phyloP scores from a whole-genome alignment of 257 asterid species.

The Lavandula angustifolia region DNA sequence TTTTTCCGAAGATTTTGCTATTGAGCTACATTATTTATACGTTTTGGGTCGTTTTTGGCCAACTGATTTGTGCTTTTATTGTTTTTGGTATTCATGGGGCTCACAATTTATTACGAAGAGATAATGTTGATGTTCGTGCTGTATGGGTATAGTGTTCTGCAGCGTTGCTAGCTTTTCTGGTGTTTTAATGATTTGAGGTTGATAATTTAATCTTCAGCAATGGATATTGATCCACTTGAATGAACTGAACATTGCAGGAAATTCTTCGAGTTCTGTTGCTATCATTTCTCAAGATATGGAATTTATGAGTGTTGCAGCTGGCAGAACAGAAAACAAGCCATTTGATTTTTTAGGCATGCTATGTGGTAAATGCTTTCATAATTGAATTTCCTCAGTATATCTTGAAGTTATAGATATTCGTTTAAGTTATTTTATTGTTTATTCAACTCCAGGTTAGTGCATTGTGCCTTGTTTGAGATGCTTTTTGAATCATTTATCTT shows the following conservation, averaged over 20 bases:
- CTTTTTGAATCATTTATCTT: background rate
- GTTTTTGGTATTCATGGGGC: background rate
- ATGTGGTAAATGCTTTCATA: conserved; percentile 1
- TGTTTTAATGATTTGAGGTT: conserved; percentile 8
- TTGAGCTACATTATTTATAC: background rate
- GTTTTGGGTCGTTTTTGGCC: conserved; percentile 10
- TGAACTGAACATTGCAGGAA: conserved; percentile 35
- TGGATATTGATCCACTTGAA: conserved; percentile 16
- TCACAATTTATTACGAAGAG: background rate
- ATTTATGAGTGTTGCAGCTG: conserved; percentile 32
- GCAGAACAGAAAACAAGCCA: conserved; percentile 39
- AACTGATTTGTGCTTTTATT: background rate
- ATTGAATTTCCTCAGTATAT: background rate
- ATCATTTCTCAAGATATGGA: conserved; percentile 26
- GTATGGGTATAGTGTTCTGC: background rate
- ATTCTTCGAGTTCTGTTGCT: conserved; percentile 28
- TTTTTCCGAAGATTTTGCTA: conserved; percentile 3
- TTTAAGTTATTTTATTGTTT: background rate
- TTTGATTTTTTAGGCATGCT: conserved; percentile 46
- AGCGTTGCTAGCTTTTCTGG: conserved; percentile 20
- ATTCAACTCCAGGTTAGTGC: background rate
- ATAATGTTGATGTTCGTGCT: conserved; percentile 19
- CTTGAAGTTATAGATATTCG: background rate
- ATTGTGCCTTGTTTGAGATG: conserved; percentile 6
- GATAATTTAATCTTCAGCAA: background rate